These are phyloP conservation scores for Fusarium zealandicum DNA, from an alignment of 2,329 filamentous ascomycete species.

Conservation along the genomic window DNA sequence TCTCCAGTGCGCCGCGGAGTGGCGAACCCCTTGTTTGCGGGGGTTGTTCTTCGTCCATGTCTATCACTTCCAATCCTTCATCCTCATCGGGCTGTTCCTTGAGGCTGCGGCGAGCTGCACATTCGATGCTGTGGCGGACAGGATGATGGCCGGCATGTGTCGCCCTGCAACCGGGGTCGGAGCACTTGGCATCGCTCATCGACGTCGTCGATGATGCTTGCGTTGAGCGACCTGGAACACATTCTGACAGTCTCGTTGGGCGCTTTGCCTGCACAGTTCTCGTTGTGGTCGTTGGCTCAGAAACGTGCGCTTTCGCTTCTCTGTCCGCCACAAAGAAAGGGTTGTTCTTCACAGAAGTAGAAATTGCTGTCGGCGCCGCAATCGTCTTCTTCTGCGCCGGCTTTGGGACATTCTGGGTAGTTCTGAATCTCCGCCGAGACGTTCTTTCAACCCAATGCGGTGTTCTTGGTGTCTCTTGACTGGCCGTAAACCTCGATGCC, in stretches of 20 bases:
- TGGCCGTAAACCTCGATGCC: constrained; percentile 19
- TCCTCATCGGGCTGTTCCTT: constrained; percentile 1
- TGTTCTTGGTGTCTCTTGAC: constrained; percentile 18
- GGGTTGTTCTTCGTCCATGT: constrained; percentile 9
- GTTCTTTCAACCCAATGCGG: constrained; percentile 6
- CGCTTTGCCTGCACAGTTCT: constrained; percentile 29
- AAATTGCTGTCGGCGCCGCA: constrained; percentile 16
- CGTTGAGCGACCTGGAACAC: constrained; percentile 28
- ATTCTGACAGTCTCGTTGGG: constrained; percentile 41
- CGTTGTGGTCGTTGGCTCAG: constrained; percentile 35
- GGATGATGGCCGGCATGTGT: constrained; percentile 40
- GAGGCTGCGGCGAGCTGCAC: constrained; percentile 28
- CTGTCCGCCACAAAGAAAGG: constrained; percentile 46
- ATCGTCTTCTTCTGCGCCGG: constrained; percentile 14
- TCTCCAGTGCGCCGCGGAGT: constrained; percentile 21
- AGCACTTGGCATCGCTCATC: constrained; percentile 34
- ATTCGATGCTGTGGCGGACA: constrained; percentile 46
- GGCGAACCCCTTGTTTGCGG: constrained; percentile 1
- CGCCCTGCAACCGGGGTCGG: constrained; percentile 42
- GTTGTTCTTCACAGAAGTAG: constrained; percentile 40
- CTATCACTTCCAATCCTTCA: constrained; percentile 9
- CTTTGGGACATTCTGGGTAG: constrained; percentile 8
- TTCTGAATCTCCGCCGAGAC: constrained; percentile 9
- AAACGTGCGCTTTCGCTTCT: constrained; percentile 25
- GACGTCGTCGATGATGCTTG: constrained; percentile 5